Evolutionary conservation across 2,329 filamentous ascomycete genomes (phyloP), one percentile per base, ranked within the genome.

Genomic region (Xylaria sp.): DNA sequence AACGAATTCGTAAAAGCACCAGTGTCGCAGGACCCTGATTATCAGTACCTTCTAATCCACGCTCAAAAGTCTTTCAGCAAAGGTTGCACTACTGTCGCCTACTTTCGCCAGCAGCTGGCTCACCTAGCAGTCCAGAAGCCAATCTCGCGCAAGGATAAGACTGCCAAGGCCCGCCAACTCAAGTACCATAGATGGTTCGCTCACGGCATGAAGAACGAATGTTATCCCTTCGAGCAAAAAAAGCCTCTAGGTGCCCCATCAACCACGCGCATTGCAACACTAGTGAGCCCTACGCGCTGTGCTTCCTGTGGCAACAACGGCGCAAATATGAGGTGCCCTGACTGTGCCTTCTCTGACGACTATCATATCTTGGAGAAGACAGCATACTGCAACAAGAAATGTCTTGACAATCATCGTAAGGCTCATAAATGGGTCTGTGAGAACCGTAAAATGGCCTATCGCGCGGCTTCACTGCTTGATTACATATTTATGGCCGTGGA

Each of bases 381-480:
- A 4, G 35, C 59, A 3, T 72, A 72, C 63, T 72, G 70, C 57
- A 72, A 72, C 13, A 71, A 67, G 65, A 53, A 53, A 40, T 72
- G 70, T 53, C 57, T 65, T 3, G 0, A 64, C 18, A 37, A 62
- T 13, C 62, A 72, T 48, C 9, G 21, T 2, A 10, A 57, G 2
- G 21, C 63, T 13, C 70, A 72, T 29, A 59, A 60, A 40, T 13
- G 6, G 4, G 29, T 50, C 21, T 72, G 70, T 23, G 57, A 65
- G 8, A 29, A 37, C 16, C 70, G 70, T 29, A 51, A 29, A 3
- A 61, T 44, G 60, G 12, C 71, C 6, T 64, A 65, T 55, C 70
- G 61, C 4, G 61, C 63, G 21, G 9, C 44, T 3, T 3, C 1
- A 5, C 35, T 72, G 12, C 60, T 72, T 6, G 27, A 62, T 2